Percentiles rank a stretch among this genome's conserved stretches.
phyloP scores from a whole-genome alignment of 106 monocot species.

The Dendrobium huoshanense region DNA sequence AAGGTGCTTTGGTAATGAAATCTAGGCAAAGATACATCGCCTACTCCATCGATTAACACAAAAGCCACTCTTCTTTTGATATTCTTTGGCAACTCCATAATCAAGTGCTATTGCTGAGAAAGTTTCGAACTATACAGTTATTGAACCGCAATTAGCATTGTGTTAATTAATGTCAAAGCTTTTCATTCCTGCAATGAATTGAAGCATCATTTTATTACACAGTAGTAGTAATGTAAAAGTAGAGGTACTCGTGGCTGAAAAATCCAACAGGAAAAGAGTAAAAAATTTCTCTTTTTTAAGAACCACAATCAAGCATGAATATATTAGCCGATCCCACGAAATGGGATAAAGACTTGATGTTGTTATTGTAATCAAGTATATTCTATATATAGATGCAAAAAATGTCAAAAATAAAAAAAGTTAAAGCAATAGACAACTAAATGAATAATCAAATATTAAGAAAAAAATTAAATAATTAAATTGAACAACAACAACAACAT shows the following conservation, averaged over 20 bases:
- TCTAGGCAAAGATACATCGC: constrained; percentile 77
- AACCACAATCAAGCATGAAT: background rate
- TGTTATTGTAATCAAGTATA: too few relatives aligned
- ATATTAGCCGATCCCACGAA: too few relatives aligned
- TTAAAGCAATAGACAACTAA: too few relatives aligned
- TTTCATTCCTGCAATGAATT: background rate
- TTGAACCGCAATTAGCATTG: background rate
- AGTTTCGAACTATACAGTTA: background rate
- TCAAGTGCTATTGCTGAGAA: background rate
- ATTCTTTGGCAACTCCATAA: constrained; percentile 30
- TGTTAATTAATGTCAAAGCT: background rate
- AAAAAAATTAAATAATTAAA: too few relatives aligned
- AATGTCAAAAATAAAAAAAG: too few relatives aligned
- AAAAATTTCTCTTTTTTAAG: background rate
- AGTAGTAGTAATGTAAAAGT: background rate
- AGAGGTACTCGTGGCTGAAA: background rate
- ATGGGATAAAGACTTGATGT: too few relatives aligned
- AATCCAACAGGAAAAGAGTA: background rate
- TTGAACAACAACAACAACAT: too few relatives aligned
- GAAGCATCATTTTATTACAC: background rate
- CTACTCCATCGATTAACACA: constrained; percentile 78
- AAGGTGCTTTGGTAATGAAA: constrained; percentile 57
- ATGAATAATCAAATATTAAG: too few relatives aligned
- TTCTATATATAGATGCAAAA: too few relatives aligned
- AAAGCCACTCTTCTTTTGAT: constrained; percentile 66